Base-by-base conservation (phyloP, 768 basidiomycete genomes). In the Podaxis sp. region DNA sequence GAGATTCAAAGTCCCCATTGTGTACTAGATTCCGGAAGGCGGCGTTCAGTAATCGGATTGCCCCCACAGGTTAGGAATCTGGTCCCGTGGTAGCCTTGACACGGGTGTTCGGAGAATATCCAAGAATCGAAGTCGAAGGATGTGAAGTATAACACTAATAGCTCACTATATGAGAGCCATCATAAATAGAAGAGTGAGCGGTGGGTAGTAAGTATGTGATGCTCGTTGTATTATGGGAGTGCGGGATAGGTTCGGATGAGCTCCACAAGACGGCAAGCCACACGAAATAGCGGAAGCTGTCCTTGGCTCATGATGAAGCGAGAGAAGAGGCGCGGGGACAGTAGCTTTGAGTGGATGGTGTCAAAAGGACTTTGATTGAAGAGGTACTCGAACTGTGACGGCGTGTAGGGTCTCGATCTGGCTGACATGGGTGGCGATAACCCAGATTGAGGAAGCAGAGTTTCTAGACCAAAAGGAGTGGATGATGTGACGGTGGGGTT, bases 61-160 rank as follows among this genome's bases (percentile, higher is more conserved):
- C 59, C 52, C 49, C 39, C 49, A 52, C 38, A 60, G 59, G 59
- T 11, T 30, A 26, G 38, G 26, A 33, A 28, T 13, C 49, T 8
- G 59, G 22, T 49, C 33, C 49, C 33, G 48, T 48, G 57, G 33
- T 36, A 12, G 11, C 38, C 9, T 24, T 40, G 40, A 57, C 56
- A 44, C 24, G 39, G 28, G 11, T 53, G 15, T 22, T 42, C 39
- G 28, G 40, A 42, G 58, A 59, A 60, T 55, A 60, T 64, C 59
- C 42, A 24, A 38, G 56, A 64, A 64, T 64, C 59, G 59, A 61
- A 61, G 59, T 30, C 38, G 52, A 60, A 64, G 63, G 24, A 26
- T 42, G 57, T 33, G 51, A 55, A 59, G 57, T 39, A 57, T 59
- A 49, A 39, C 58, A 42, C 17, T 17, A 42, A 61, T 61, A 44